Base-by-base conservation (phyloP, 441 rosid genomes). In the Erodium moschatum region DNA sequence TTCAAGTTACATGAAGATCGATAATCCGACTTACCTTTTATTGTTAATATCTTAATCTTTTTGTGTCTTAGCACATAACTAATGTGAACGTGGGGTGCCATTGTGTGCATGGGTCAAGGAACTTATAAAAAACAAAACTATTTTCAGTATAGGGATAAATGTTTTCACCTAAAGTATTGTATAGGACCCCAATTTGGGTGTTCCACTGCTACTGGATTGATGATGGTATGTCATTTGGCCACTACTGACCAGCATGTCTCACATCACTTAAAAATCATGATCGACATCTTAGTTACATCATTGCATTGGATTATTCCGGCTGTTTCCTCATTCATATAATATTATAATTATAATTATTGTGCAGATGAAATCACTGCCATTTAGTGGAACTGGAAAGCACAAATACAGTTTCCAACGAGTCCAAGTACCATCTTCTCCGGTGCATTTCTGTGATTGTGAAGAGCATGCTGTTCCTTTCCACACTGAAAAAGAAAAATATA, bases 321-420 rank as follows among this genome's bases (percentile, higher is more conserved):
- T 52, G 21, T 65, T 27, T 66, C n/a, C 11, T 42, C 72, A 58
- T 67, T 54, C 16, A 76, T 11, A 35, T 19, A 66, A 54, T 31
- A n/a, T n/a, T n/a, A n/a, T n/a, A 24, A 24, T 24, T 24, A 24
- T 24, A 24, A 24, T 24, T 72, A 56, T 67, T 70, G 12, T 83
- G 72, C 79, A 91, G 96, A 73, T 91, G 74, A 91, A 89, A 77
- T 50, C 85, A 62, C 50, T 89, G 81, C 91, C 96, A 62, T 72
- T 86, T 15, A 79, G 67, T 76, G 98, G 98, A 76, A 86, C 89
- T 46, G 97, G 97, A 7, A 94, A 89, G 81, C 97, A 88, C 77
- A 91, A 80, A 64, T 91, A 91, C 81, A 91, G 97, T 67, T 89
- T 91, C 76, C 86, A 90, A 73, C 88, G 88, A 62, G 81, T 87